These are phyloP conservation scores for Phlebiopsis flavidoalba DNA, from an alignment of 768 basidiomycete genomes.

Conservation along the genomic window DNA sequence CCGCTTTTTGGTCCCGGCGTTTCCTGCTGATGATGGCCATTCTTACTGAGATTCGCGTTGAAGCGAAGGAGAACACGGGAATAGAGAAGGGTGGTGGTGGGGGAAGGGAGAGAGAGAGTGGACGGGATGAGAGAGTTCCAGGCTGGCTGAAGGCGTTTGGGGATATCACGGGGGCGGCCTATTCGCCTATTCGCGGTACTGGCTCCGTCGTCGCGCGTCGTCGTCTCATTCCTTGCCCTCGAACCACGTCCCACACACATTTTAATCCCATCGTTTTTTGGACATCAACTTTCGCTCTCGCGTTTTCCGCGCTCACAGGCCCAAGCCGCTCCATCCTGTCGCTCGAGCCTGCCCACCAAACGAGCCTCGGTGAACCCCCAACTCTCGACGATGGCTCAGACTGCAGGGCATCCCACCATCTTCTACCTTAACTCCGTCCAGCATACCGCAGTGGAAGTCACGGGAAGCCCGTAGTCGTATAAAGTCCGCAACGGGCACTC, in stretches of 20 bases:
- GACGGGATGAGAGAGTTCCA: conserved; percentile 7
- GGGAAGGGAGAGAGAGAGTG: conserved; percentile 11
- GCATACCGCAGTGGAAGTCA: neutral
- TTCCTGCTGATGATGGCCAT: conserved; percentile 84
- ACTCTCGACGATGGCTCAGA: neutral
- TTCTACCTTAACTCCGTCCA: neutral
- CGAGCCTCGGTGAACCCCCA: neutral
- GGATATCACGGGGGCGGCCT: conserved; percentile 11
- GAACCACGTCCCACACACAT: neutral
- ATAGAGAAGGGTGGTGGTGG: conserved; percentile 11
- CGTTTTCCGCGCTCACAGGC: neutral
- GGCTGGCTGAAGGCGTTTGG: conserved; percentile 8
- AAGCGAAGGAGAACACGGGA: conserved; percentile 2
- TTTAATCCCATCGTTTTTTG: neutral
- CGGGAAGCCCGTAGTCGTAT: neutral
- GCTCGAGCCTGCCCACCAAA: neutral
- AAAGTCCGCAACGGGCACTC: neutral
- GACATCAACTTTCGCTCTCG: neutral
- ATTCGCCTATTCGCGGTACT: neutral
- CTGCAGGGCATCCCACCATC: neutral
- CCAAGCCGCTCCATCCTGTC: neutral
- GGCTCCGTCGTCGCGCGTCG: conserved; percentile 3
- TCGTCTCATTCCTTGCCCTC: conserved; percentile 5
- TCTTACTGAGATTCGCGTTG: conserved; percentile 15
- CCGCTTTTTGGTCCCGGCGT: conserved; percentile 91